Conservation (phyloP, 805 yeast genomes). For the Sugiyamaella boreocaroliniensis region DNA sequence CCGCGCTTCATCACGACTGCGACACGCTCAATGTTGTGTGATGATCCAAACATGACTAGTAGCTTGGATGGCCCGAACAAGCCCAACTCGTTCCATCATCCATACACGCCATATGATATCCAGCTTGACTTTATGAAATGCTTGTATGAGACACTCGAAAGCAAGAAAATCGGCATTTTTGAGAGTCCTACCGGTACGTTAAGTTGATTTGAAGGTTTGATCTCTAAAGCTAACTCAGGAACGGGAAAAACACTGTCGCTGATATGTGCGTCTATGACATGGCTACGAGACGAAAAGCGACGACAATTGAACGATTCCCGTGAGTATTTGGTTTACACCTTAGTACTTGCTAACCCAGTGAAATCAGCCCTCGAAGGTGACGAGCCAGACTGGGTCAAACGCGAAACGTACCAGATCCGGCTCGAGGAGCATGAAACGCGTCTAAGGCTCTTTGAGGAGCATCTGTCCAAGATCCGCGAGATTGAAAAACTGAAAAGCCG, state of each 20-base stretch:
- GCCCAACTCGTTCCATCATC: slow-evolving; percentile 50
- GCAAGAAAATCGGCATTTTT: slow-evolving; percentile 64
- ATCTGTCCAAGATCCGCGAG: slow-evolving; percentile 13
- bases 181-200: slow-evolving; percentile 90
- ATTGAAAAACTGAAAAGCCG: slow-evolving; percentile 10
- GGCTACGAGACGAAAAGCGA: slow-evolving; percentile 56
- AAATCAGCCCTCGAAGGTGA: slow-evolving; percentile 32
- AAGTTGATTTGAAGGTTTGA: background rate
- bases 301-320: slow-evolving; percentile 11
- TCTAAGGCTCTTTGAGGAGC: slow-evolving; percentile 23
- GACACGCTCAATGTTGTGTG: too few relatives aligned
- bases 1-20: too few relatives aligned
- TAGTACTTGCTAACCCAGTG: background rate
- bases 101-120: slow-evolving; percentile 72
- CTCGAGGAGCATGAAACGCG: slow-evolving; percentile 15
- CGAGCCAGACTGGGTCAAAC: slow-evolving; percentile 67
- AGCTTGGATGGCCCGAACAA: background rate
- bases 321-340: slow-evolving; percentile 7
- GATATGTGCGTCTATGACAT: slow-evolving; percentile 77
- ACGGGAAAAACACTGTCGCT: slow-evolving; percentile 79
- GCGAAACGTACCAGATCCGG: slow-evolving; percentile 30
- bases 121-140: slow-evolving; percentile 71
- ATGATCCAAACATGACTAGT: too few relatives aligned
- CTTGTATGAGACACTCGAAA: slow-evolving; percentile 55
- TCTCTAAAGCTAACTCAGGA: slow-evolving; percentile 1